A percentile compares a stretch with the other conserved stretches of the same genome.
These are phyloP conservation scores for Nakataea oryzae DNA, from an alignment of 2,329 filamentous ascomycete genomes.

Conservation along the genomic window DNA sequence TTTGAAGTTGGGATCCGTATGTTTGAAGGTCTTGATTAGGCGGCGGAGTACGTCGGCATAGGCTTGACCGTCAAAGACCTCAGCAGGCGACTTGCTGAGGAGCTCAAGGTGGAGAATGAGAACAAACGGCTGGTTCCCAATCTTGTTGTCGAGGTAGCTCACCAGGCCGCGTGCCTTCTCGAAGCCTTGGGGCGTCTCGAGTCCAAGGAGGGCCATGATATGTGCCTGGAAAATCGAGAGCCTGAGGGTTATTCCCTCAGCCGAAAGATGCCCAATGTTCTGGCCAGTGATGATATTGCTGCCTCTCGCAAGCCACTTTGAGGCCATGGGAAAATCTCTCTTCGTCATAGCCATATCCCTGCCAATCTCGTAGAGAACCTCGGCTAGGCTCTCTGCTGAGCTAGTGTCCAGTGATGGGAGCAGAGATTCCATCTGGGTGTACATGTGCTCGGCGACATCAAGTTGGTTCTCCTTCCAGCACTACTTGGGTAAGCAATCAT, in stretches of 20 bases:
- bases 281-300: conserved; percentile 46
- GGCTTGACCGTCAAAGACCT: conserved; percentile 34
- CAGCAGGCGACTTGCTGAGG: conserved; percentile 36
- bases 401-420: conserved; percentile 29
- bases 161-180: conserved; percentile 47
- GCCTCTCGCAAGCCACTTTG: conserved; percentile 66
- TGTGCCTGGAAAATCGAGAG: conserved; percentile 55
- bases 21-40: conserved; percentile 48
- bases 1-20: conserved; percentile 52
- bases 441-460: conserved; percentile 73
- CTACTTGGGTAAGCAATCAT: conserved; percentile 18
- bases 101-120: conserved; percentile 59
- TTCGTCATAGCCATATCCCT: conserved; percentile 38
- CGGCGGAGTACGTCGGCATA: conserved; percentile 45
- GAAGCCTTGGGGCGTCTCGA: conserved; percentile 29
- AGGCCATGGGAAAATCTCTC: conserved; percentile 41
- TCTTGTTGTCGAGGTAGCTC: conserved; percentile 48
- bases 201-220: conserved; percentile 42
- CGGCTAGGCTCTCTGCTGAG: conserved; percentile 51
- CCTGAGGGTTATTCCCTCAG: conserved; percentile 52
- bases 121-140: conserved; percentile 55
- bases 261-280: conserved; percentile 43
- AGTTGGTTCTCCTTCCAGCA: conserved; percentile 63
- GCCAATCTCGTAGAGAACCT: conserved; percentile 65
- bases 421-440: conserved; percentile 42